phyloP scores from a whole-genome alignment of 805 yeast species.

The Lipomyces orientalis region DNA sequence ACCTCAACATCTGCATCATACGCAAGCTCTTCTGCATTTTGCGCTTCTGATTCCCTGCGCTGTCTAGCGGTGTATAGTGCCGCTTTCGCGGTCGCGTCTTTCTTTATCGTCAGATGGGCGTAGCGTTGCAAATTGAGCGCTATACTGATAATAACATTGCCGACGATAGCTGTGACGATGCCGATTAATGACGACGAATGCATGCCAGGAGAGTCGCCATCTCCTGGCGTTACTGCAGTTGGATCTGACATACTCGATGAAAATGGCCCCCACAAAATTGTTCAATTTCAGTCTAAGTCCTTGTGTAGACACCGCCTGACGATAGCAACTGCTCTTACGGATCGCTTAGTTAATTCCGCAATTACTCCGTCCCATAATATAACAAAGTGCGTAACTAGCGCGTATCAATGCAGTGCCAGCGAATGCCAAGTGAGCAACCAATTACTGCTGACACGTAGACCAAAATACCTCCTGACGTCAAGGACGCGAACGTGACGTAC shows the following conservation, averaged over 20 bases:
- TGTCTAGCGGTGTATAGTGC: not conserved
- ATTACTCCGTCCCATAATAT: not conserved
- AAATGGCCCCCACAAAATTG: not conserved
- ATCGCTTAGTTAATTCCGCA: not conserved
- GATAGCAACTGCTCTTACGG: not conserved
- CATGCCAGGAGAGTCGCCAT: conserved; percentile 10
- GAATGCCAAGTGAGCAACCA: not conserved
- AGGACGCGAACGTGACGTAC: not conserved
- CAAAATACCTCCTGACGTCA: not conserved
- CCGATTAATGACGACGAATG: conserved; percentile 43
- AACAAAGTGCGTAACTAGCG: not conserved
- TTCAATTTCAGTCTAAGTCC: not conserved
- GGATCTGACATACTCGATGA: not conserved
- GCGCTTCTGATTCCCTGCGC: not conserved
- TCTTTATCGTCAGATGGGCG: conserved; percentile 47
- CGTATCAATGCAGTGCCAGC: not conserved
- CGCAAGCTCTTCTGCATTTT: conserved; percentile 2
- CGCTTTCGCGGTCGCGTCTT: conserved; percentile 9
- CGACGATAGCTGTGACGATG: conserved; percentile 47
- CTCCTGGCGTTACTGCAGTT: not conserved
- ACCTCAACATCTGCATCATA: conserved; percentile 16
- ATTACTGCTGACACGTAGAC: not conserved
- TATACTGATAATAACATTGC: conserved; percentile 49
- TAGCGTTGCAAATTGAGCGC: conserved; percentile 51
- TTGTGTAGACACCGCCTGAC: not conserved